Evolutionary conservation across 2,329 filamentous ascomycete species (phyloP), one percentile per base, ranked within the genome.

Genomic region (Colletotrichum sp.): DNA sequence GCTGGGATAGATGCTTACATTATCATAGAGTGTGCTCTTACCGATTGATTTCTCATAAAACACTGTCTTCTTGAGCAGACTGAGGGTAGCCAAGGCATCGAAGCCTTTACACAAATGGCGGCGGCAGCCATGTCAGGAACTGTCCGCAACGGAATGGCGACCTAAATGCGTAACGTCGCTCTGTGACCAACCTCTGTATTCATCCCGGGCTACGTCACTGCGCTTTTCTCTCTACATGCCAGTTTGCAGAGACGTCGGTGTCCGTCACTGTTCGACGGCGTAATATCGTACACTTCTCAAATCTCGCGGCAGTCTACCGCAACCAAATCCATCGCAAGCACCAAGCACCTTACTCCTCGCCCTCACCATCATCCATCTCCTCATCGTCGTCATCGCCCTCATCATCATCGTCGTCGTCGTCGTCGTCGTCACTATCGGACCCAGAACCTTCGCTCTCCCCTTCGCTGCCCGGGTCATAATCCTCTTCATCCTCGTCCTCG

Each of bases 401-500:
- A 0, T 81, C 86, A 0, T 83, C 85, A 3, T 85, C 86, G 0
- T 83, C 85, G 0, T 85, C 86, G 1, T 84, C 87, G 1, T 83
- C 86, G 0, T 83, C 86, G 0, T 85, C 87, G 1, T 87, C 87
- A 4, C 87, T 90, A 4, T 90, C 90, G 1, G 86, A 88, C 3
- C 90, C 90, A 2, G 87, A 89, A 0, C 91, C 90, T 13, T 90
- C 91, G 68, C 90, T 92, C 7, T 92, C 90, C 0, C 86, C 90
- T 7, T 92, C 90, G 52, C 87, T 90, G 0, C 90, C 90, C 1
- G 92, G 92, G 74, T 93, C 90, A 77, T 93, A 93, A 78, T 93
- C 92, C 77, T 93, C 91, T 78, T 93, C 92, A 6, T 92, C 86
- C 71, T 92, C 91, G 64, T 92, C 91, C 71, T 92, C 91, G 64